Evolutionary conservation across 139 green algal species (phyloP), one percentile per base, ranked within the genome.

Genomic region (Volvox africanus): DNA sequence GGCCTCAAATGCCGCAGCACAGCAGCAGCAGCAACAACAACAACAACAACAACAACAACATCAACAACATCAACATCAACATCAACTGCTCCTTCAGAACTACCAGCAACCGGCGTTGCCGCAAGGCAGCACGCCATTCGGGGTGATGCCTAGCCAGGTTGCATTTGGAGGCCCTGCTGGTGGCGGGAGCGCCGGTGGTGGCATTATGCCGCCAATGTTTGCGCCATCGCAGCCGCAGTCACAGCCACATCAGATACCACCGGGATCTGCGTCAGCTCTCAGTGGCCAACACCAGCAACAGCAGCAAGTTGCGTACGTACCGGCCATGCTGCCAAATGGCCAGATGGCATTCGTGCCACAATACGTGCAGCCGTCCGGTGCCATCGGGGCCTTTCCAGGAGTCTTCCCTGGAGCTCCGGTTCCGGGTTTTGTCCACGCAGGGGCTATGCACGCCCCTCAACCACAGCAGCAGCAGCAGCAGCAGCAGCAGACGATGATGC

Each of bases 281-380:
- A 36, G 78, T 32, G 33, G 26, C 11, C 80, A 79, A 76, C 37
- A 87, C 65, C 83, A 73, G 30, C 91, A 89, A 9, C 44, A 86
- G 36, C 84, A 77, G 61, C 91, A 92, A 44, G 88, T 92, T 30
- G 78, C 83, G 61, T 92, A 93, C 36, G 89, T 94, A 5, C 73
- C 89, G 2, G 83, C 73, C 6, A 35, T 93, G 71, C 21, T 94
- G 79, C 84, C 92, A 20, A 93, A 92, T 65, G 92, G 92, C 20
- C 92, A 94, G 69, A 37, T 94, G 61, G 92, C 89, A 0, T 94
- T 91, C 86, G 86, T 94, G 37, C 89, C 89, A 36, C 92, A 94
- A 80, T 92, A 92, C 62, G 87, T 87, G 1, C 17, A 21, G 13
- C 1, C 68, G 1, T 14, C 19, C 61, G 44, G 69, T 19, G 73